These are phyloP conservation scores for Vitis rotundifolia DNA, from an alignment of 164 flowering plant species.

Conservation along the genomic window DNA sequence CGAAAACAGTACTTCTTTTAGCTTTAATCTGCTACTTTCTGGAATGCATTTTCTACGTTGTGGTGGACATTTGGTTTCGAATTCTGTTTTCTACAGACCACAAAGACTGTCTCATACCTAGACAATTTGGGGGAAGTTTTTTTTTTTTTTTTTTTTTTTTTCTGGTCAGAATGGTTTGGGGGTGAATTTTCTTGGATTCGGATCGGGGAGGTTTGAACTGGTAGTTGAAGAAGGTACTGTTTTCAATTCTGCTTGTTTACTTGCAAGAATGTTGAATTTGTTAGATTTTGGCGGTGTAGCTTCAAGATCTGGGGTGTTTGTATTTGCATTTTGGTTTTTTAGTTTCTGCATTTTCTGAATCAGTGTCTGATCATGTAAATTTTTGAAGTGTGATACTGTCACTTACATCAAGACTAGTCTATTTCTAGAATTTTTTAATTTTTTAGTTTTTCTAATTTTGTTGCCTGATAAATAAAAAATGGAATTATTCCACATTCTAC, in stretches of 20 bases:
- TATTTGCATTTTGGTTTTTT: background rate
- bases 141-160: background rate
- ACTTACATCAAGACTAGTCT: too few species aligned
- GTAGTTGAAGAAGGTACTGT: background rate
- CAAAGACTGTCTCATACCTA: too few species aligned
- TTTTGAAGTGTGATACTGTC: too few species aligned
- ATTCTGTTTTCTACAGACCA: conserved; percentile 9
- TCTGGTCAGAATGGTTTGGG: conserved; percentile 1
- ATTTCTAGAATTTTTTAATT: too few species aligned
- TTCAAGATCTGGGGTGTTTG: background rate
- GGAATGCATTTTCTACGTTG: conserved; percentile 17
- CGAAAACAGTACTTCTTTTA: background rate
- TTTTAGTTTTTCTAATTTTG: too few species aligned
- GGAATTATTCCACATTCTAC: too few species aligned
- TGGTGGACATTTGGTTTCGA: conserved; percentile 19
- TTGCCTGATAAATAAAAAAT: too few species aligned
- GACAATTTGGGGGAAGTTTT: background rate
- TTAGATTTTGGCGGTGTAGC: too few species aligned
- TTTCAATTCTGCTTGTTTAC: background rate
- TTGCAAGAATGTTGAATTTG: too few species aligned
- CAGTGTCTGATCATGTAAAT: too few species aligned
- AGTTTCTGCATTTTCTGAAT: too few species aligned
- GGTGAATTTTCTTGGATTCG: background rate
- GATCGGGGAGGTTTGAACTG: background rate
- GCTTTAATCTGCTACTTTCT: background rate